These are phyloP conservation scores for Pythium oligandrum DNA, from an alignment of 352 stramenopile species.

Conservation along the genomic window DNA sequence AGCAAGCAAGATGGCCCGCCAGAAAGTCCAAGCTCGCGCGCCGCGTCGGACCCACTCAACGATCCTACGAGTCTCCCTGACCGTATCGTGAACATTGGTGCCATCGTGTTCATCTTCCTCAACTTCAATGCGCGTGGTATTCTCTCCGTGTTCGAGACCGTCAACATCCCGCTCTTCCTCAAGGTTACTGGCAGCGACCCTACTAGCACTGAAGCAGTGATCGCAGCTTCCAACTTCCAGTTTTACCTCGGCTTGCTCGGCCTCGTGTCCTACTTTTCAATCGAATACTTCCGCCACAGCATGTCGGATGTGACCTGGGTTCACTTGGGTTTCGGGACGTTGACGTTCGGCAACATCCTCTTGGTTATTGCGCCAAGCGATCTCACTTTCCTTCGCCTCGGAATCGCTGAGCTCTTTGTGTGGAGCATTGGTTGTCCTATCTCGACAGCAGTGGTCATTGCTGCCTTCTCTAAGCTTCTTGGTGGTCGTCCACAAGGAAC, in stretches of 20 bases:
- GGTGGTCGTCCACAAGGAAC: slow-evolving; percentile 62
- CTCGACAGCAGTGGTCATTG: slow-evolving; percentile 33
- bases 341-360: slow-evolving; percentile 47
- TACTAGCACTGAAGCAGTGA: too few relatives aligned
- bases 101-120: slow-evolving; percentile 12
- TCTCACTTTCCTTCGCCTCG: slow-evolving; percentile 38
- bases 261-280: slow-evolving; percentile 61
- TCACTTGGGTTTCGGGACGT: slow-evolving; percentile 45
- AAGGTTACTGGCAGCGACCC: too few relatives aligned
- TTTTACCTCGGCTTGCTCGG: slow-evolving; percentile 66
- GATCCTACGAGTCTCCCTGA: too few relatives aligned
- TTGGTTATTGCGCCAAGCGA: slow-evolving; percentile 31
- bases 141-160: too few relatives aligned
- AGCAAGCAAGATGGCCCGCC: slow-evolving; percentile 41
- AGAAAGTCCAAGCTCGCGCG: slow-evolving; percentile 32
- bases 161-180: too few relatives aligned
- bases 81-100: background rate
- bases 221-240: slow-evolving; percentile 58
- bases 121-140: too few relatives aligned
- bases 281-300: slow-evolving; percentile 59
- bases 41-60: slow-evolving; percentile 26
- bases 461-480: slow-evolving; percentile 65
- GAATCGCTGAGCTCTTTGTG: slow-evolving; percentile 48
- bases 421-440: slow-evolving; percentile 49
- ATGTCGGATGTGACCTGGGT: slow-evolving; percentile 66